Evolutionary conservation across 805 yeast species (phyloP), one percentile per base, ranked within the genome.

Genomic region (Candida germanica): DNA sequence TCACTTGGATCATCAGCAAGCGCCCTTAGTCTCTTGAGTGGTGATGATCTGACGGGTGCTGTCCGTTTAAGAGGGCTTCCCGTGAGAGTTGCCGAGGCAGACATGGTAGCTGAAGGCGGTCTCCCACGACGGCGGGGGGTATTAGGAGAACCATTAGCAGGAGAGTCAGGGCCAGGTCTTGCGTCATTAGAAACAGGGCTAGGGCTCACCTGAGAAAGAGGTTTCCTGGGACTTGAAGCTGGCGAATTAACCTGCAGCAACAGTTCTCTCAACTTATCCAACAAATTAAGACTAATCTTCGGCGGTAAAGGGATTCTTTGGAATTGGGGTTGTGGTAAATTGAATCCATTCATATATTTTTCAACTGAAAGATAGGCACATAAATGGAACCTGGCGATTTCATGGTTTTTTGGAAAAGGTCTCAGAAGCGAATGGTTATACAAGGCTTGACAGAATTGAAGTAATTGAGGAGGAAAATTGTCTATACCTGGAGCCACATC

Each of bases 291-390:
- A 1, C 74, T 59, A 10, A 62, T 51, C 33, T 58, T 56, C 19
- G 75, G 64, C 10, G 80, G 84, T 3, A 80, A 56, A 0, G 93
- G 91, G 1, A 83, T 71, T 42, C 68, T 70, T 31, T 67, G 70
- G 24, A 64, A 34, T 22, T 61, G 61, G 5, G 83, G 84, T 3
- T 61, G 60, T 1, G 82, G 73, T 6, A 78, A 60, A 3, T 66
- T 56, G 28, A 74, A 59, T 23, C 58, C 58, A 8, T 61, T 58
- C 28, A 33, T 31, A 28, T 73, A 67, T 42, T 67, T 66, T 39
- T 77, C 79, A 10, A 73, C 72, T 0, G 85, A 81, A 16, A 82
- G 52, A 43, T 62, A 75, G 4, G 87, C 83, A 53, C 87, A 79
- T 9, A 84, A 53, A 52, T 83, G 89, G 37, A 70, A 71, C 36